Conservation (phyloP, 1,284 basidiomycete species). For the Psilocybe mexicana region DNA sequence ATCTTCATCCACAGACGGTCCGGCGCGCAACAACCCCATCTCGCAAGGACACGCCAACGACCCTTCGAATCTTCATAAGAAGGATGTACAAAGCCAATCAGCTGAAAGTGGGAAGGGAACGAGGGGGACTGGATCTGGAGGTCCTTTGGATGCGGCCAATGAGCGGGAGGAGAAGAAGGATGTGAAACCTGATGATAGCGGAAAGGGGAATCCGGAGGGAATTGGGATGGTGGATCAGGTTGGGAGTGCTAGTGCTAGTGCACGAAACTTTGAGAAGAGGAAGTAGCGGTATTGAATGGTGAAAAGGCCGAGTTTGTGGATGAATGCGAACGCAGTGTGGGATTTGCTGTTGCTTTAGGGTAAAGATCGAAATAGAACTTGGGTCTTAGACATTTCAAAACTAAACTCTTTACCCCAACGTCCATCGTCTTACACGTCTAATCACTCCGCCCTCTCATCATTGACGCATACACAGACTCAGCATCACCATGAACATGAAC, state of each 20-base stretch:
- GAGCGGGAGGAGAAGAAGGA: neutral
- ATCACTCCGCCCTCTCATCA: neutral
- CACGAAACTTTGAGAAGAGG: conserved; percentile 20
- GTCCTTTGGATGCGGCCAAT: conserved; percentile 12
- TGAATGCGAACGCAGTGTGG: no score
- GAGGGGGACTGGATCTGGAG: conserved; percentile 3
- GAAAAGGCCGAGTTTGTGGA: no score
- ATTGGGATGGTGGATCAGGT: conserved; percentile 31
- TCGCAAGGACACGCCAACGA: conserved; percentile 22
- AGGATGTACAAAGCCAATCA: conserved; percentile 18
- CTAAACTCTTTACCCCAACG: neutral
- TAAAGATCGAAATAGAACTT: no score
- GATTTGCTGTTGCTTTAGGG: no score
- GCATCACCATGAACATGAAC: neutral
- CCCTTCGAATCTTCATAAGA: conserved; percentile 17
- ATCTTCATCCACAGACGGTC: neutral
- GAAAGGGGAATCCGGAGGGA: conserved; percentile 25
- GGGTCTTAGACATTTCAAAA: neutral
- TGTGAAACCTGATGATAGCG: conserved; percentile 7
- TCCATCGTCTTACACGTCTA: neutral
- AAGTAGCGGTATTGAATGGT: neutral
- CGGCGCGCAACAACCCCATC: conserved; percentile 1
- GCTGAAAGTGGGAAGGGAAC: conserved; percentile 15
- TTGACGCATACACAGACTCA: neutral
- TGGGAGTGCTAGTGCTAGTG: conserved; percentile 24